Evolutionary conservation across 2,329 filamentous ascomycete species (phyloP), one percentile per base, ranked within the genome.

Genomic region (Xylariales sp.): DNA sequence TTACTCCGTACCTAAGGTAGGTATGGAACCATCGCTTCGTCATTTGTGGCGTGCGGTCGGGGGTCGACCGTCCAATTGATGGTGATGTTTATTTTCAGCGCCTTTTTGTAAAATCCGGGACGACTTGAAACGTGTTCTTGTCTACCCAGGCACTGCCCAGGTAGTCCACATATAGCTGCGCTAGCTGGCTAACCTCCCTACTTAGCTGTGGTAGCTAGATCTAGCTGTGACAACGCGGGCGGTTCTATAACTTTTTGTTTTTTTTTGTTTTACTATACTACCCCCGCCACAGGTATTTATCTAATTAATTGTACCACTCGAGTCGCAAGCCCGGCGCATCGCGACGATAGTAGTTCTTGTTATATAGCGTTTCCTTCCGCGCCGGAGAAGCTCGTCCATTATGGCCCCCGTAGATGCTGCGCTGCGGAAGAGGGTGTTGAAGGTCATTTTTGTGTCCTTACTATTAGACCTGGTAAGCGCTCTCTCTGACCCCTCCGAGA

Each of bases 381-480:
- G 10, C 41, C 36, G 30, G 28, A 54, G 23, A 39, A n/a, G 23
- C 45, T 23, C 16, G 43, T 50, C 28, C 52, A 61, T 28, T 1
- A 77, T 77, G 77, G 70, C 80, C 75, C 36, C 85, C 12, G 74
- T 78, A 30, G 75, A 78, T 18, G 66, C 73, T 45, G 65, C 66
- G 64, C 84, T 84, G 79, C 89, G 94, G 69, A 97, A 93, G 82
- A 90, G 86, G 82, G 94, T 97, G 71, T 85, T 98, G 70, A 90
- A 87, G 75, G 93, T 98, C 74, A 88, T 98, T 70, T 94, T 97
- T 80, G 85, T 96, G 69, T 97, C 95, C 62, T 85, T 98, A 48
- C 86, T 98, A 16, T 86, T 98, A 12, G 95, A 98, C 80, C 81
- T 98, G 81, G 95, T 97, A 87, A 72, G 87, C 18, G 79, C 57